phyloP scores from a whole-genome alignment of 2,329 filamentous ascomycete species.

The Grosmannia serpens region DNA sequence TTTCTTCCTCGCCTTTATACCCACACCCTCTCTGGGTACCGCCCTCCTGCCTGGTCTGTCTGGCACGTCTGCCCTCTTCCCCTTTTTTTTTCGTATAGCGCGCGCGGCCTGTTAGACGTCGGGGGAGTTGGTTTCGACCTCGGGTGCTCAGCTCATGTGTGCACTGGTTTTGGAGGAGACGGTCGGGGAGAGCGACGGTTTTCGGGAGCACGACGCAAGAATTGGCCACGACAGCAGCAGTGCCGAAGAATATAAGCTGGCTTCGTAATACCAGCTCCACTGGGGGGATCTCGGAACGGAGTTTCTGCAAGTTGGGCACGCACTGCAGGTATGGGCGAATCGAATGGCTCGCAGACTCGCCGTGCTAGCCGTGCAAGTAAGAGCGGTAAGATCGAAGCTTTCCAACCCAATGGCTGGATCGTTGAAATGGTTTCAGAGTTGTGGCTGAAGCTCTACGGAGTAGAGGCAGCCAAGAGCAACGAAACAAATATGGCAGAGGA shows the following conservation, averaged over 20 bases:
- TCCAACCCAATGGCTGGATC: background rate
- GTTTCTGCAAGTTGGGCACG: background rate
- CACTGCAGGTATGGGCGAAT: background rate
- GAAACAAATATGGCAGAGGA: no score
- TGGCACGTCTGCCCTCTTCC: background rate
- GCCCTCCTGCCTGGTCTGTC: background rate
- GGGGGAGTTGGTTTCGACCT: background rate
- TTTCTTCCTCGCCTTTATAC: background rate
- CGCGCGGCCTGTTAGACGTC: background rate
- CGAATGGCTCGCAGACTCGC: background rate
- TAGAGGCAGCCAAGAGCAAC: background rate
- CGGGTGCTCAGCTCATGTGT: background rate
- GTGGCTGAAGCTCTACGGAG: background rate
- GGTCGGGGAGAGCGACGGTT: background rate
- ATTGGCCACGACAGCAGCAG: background rate
- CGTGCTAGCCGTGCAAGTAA: background rate
- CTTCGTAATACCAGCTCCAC: background rate
- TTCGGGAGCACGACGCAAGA: background rate
- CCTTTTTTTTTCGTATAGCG: background rate
- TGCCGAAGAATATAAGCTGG: background rate
- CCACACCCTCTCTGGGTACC: background rate
- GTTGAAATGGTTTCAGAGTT: background rate
- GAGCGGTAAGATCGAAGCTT: background rate
- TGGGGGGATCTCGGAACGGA: background rate
- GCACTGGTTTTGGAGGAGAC: background rate